Evolutionary conservation across 2,329 filamentous ascomycete species (phyloP).

Genomic region (Escovopsis weberi): DNA sequence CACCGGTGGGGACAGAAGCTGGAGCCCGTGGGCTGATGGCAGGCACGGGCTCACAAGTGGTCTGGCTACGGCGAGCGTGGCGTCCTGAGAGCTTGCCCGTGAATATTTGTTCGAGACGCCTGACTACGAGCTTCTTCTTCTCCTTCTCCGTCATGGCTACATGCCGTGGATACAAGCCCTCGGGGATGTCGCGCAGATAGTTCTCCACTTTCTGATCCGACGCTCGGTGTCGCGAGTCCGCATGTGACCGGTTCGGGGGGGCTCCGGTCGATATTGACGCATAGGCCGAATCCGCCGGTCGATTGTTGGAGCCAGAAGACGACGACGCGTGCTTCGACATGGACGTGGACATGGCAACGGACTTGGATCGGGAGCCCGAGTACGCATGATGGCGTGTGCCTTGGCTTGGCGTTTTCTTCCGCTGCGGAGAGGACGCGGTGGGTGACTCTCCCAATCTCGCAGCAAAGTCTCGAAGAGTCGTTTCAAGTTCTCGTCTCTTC

Average conservation of each 20-base stretch:
- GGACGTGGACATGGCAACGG: conserved; percentile 17
- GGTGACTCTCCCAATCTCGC: conserved; percentile 41
- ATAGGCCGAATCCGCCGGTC: conserved; percentile 47
- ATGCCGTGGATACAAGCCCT: conserved; percentile 48
- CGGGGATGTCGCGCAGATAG: conserved; percentile 59
- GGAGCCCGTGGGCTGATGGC: conserved; percentile 6
- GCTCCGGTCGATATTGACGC: conserved; percentile 49
- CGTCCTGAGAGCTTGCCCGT: conserved; percentile 48
- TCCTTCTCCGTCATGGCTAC: conserved; percentile 54
- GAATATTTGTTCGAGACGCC: conserved; percentile 66
- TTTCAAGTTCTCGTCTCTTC: conserved; percentile 65
- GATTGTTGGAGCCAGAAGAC: conserved; percentile 36
- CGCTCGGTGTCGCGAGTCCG: conserved; percentile 23
- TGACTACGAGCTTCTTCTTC: conserved; percentile 64
- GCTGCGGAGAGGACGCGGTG: conserved; percentile 24
- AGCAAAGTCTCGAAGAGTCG: conserved; percentile 56
- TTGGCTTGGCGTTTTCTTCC: conserved; percentile 26
- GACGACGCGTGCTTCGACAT: conserved; percentile 37
- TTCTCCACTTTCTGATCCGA: conserved; percentile 49
- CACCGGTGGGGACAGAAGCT: conserved; percentile 4
- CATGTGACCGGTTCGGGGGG: conserved; percentile 21
- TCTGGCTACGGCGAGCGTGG: conserved; percentile 17
- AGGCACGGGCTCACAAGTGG: conserved; percentile 6
- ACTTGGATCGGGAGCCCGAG: conserved; percentile 21
- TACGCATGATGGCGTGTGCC: conserved; percentile 23